Conservation (phyloP, 148 eudicot species). For the Vaccinium macrocarpon region DNA sequence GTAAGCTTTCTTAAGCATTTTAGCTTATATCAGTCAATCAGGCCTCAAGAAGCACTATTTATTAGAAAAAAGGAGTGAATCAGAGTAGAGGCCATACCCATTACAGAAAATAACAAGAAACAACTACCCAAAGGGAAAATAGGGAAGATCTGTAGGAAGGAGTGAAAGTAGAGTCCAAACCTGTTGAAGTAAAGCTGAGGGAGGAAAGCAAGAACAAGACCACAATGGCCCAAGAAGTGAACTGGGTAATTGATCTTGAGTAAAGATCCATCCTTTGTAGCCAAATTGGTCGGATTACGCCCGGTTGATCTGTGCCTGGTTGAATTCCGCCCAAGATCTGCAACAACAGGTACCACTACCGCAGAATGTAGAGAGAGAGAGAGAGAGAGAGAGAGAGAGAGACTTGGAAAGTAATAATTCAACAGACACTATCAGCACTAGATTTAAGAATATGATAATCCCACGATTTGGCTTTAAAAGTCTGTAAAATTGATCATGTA, state of each 20-base stretch:
- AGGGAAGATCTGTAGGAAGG: background rate
- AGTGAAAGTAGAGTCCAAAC: constrained; percentile 20
- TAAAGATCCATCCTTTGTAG: constrained; percentile 26
- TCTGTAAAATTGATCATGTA: too few relatives aligned
- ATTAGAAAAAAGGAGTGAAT: background rate
- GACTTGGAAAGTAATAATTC: background rate
- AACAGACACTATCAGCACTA: constrained; percentile 3
- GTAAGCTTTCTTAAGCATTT: constrained; percentile 1
- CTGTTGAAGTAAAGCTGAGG: constrained; percentile 42
- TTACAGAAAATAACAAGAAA: constrained; percentile 4
- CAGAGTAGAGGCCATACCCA: background rate
- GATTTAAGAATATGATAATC: background rate
- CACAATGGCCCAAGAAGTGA: constrained; percentile 23
- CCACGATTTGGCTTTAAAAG: background rate
- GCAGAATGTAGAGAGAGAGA: background rate
- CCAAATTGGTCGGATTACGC: constrained; percentile 8
- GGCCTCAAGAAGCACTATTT: background rate
- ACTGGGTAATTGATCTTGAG: constrained; percentile 31
- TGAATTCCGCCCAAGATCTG: constrained; percentile 24
- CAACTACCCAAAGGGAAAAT: background rate
- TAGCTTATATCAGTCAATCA: background rate
- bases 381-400: background rate
- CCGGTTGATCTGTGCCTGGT: background rate
- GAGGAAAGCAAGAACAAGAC: constrained; percentile 37
- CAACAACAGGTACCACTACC: background rate